phyloP scores from a whole-genome alignment of 2,329 filamentous ascomycete genomes.

The Aspergillus clavatus region DNA sequence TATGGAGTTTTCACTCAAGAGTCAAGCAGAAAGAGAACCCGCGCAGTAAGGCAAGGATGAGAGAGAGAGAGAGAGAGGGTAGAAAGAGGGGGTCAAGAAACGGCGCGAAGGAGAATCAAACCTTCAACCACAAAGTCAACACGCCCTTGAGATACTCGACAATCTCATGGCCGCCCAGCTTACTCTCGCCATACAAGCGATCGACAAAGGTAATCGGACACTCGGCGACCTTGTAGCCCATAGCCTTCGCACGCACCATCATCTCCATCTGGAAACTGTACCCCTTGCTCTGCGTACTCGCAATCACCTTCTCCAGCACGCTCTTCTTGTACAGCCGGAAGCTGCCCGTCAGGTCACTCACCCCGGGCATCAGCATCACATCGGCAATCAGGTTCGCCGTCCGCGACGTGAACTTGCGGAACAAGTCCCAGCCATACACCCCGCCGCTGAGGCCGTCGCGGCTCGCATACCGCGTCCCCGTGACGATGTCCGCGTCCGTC shows the following conservation, averaged over 20 bases:
- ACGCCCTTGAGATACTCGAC: slow-evolving; percentile 92
- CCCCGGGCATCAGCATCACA: slow-evolving; percentile 84
- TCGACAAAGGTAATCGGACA: slow-evolving; percentile 97
- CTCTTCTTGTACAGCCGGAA: slow-evolving; percentile 92
- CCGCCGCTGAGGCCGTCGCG: slow-evolving; percentile 60
- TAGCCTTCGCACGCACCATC: slow-evolving; percentile 94
- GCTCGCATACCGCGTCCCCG: slow-evolving; percentile 87
- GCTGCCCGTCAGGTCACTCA: slow-evolving; percentile 91
- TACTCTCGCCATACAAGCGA: slow-evolving; percentile 88
- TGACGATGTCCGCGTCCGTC: slow-evolving; percentile 90
- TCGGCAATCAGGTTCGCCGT: slow-evolving; percentile 93
- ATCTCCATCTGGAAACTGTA: slow-evolving; percentile 99
- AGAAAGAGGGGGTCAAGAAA: too few relatives aligned
- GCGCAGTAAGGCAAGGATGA: background rate
- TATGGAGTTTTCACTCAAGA: background rate
- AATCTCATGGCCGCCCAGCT: slow-evolving; percentile 92
- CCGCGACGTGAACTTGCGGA: slow-evolving; percentile 67
- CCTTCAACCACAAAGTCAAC: slow-evolving; percentile 70
- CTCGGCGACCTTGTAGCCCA: slow-evolving; percentile 91
- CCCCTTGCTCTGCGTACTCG: slow-evolving; percentile 87
- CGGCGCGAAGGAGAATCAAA: slow-evolving; percentile 43
- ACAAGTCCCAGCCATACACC: slow-evolving; percentile 94
- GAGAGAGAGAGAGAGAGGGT: slow-evolving; percentile 10
- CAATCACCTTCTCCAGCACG: slow-evolving; percentile 84
- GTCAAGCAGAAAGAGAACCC: background rate